Conservation (phyloP, 345 rosid genomes). For the Eucalyptus melliodora region DNA sequence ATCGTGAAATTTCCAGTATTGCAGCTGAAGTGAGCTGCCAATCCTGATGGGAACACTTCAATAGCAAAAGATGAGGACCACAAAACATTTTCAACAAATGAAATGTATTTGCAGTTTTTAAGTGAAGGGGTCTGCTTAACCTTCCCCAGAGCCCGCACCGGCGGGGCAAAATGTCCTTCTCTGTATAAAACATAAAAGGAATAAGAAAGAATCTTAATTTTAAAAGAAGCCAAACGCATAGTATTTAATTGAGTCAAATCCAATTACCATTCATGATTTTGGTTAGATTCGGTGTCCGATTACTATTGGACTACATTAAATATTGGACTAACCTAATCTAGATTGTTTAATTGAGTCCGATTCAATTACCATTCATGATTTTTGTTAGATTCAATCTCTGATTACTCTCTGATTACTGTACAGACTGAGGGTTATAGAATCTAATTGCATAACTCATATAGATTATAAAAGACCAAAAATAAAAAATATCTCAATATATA, state of each 20-base stretch:
- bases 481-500: background rate
- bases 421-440: background rate
- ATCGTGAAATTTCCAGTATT: background rate
- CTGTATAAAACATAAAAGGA: background rate
- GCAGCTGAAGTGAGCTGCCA: background rate
- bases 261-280: background rate
- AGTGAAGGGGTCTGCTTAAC: background rate
- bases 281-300: background rate
- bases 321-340: background rate
- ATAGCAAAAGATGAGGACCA: background rate
- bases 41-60: background rate
- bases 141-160: background rate
- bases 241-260: background rate
- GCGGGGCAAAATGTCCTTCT: background rate
- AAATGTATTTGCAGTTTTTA: background rate
- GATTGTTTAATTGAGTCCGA: background rate
- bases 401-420: too few relatives aligned
- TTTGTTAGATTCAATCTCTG: background rate
- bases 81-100: background rate
- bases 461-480: background rate
- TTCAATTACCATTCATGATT: background rate
- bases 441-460: background rate
- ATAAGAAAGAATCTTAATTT: background rate
- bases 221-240: background rate
- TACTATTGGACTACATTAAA: background rate